Evolutionary conservation across 2,329 filamentous ascomycete genomes (phyloP), one percentile per base, ranked within the genome.

Genomic region (Ophidiomyces ophidiicola): DNA sequence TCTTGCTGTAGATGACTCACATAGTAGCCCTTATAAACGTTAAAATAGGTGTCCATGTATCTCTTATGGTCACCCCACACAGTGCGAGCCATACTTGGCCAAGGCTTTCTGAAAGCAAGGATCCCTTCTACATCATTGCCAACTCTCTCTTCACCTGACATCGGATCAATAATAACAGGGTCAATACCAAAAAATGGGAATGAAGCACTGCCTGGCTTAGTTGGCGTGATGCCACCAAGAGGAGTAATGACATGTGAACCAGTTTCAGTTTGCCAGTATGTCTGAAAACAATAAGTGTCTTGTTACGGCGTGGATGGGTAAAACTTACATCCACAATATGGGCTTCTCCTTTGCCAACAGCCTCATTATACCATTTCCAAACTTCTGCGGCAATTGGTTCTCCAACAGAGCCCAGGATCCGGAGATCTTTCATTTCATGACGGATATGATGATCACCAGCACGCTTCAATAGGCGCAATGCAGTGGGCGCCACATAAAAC

Each of bases 191-290:
- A 98, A 76, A 96, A 98, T 28, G 90, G 90, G 25, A 96, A 72
- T 7, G 90, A 94, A 6, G 90, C 90, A 57, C 83, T 92, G 39
- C 90, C 90, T 14, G 90, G 90, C 69, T 98, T 98, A 17, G 90
- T 96, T 17, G 90, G 86, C 1, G 88, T 96, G 24, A 96, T 74
- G 57, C 90, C 90, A 35, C 82, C 87, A 43, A 98, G 71, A 12
- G 90, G 90, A 4, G 86, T 84, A 59, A 98, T 96, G 54, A 94
- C 86, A 63, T 98, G 79, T 47, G 84, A 96, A 41, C 90, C 90
- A 1, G 90, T 98, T 70, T 98, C 90, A 38, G 90, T 98, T 75
- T 98, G 90, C 90, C 90, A 98, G 74, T 98, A 98, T 39, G 90
- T 98, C 85, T 94, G 57, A 37, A 43, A n/a, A 32, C 17, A 35